Conservation (phyloP, 2,329 filamentous ascomycete genomes). For the Ambrosiella cleistominuta region DNA sequence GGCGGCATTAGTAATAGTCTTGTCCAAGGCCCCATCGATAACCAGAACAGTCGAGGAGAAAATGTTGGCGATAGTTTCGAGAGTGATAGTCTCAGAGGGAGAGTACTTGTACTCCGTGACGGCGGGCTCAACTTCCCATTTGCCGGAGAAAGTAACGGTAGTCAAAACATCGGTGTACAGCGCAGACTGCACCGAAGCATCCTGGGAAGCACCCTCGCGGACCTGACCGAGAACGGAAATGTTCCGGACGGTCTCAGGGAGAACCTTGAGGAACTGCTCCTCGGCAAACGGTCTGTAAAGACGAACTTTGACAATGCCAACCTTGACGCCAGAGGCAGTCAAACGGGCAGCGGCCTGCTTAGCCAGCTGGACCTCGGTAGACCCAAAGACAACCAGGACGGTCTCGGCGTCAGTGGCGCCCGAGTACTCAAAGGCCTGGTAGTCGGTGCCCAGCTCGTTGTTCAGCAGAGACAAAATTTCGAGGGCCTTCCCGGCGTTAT, state of each 20-base stretch:
- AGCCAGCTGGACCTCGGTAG: conserved; percentile 71
- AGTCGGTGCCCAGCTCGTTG: conserved; percentile 80
- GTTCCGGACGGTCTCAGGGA: conserved; percentile 58
- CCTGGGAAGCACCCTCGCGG: conserved; percentile 49
- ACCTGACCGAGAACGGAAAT: conserved; percentile 87
- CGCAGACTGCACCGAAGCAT: conserved; percentile 61
- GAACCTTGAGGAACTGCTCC: conserved; percentile 70
- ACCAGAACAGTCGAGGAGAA: conserved; percentile 30
- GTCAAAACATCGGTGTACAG: conserved; percentile 87
- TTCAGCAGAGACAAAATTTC: conserved; percentile 63
- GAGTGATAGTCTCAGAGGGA: conserved; percentile 41
- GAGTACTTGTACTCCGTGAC: conserved; percentile 84
- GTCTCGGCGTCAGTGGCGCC: conserved; percentile 65
- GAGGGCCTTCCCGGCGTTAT: conserved; percentile 53
- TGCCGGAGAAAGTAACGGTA: conserved; percentile 60
- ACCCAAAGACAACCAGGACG: conserved; percentile 84
- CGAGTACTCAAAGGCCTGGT: conserved; percentile 83
- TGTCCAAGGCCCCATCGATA: conserved; percentile 37
- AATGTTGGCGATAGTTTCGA: conserved; percentile 33
- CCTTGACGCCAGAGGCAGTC: conserved; percentile 52
- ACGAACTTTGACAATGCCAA: conserved; percentile 80
- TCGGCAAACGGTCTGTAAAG: conserved; percentile 92
- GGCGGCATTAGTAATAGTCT: conserved; percentile 17
- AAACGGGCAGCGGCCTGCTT: conserved; percentile 63
- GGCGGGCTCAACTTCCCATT: conserved; percentile 42